These are phyloP conservation scores for Dioscorea zingiberensis DNA, from an alignment of 106 monocot genomes.

Conservation along the genomic window DNA sequence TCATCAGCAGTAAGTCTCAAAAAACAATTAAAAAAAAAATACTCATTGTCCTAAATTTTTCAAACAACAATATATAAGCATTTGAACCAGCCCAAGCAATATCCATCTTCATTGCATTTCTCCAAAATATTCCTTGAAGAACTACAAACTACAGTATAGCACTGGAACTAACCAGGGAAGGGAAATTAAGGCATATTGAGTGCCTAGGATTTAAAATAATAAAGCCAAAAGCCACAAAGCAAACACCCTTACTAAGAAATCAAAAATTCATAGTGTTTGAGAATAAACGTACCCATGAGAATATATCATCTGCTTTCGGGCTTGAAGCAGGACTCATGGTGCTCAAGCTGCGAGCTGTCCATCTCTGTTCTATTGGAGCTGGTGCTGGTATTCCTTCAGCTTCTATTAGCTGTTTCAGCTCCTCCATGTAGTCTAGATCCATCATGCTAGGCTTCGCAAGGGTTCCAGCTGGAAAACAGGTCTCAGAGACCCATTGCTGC, in stretches of 20 bases:
- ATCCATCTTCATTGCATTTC: no score
- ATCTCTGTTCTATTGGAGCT: conserved; percentile 94
- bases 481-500: conserved; percentile 92
- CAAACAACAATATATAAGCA: no score
- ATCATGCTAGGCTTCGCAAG: conserved; percentile 76
- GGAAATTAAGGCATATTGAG: no score
- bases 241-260: not conserved
- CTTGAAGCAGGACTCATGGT: conserved; percentile 90
- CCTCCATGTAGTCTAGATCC: conserved; percentile 77
- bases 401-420: conserved; percentile 78
- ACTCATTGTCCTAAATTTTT: no score
- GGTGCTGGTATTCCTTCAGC: conserved; percentile 78
- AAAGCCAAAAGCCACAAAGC: no score
- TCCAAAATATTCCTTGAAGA: no score
- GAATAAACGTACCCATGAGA: conserved; percentile 77
- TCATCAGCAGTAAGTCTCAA: no score
- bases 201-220: no score
- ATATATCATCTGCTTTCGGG: conserved; percentile 66
- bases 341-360: conserved; percentile 82
- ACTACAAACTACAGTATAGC: no score
- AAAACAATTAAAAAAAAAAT: no score
- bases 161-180: no score
- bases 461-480: conserved; percentile 77
- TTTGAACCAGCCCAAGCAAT: no score
- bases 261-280: not conserved